Percentiles rank a stretch among this genome's conserved stretches.
phyloP scores from a whole-genome alignment of 2,329 filamentous ascomycete genomes.

The Coniochaeta prunicola region DNA sequence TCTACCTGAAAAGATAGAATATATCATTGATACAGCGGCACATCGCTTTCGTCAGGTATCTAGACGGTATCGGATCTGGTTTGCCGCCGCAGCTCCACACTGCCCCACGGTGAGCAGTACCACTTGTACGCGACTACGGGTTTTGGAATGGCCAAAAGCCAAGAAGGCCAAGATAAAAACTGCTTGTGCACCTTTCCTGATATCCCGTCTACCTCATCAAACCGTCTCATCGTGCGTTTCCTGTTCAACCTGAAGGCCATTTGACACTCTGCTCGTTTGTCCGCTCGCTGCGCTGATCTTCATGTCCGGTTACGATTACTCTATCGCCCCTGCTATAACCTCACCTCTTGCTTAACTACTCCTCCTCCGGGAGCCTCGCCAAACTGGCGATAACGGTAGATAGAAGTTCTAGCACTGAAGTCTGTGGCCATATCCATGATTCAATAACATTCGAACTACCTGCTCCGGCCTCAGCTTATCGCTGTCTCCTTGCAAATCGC shows the following conservation, averaged over 20 bases:
- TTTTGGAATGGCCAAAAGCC: neutral
- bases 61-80: conserved; percentile 13
- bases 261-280: neutral
- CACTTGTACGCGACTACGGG: neutral
- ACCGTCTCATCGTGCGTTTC: neutral
- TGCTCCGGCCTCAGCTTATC: conserved; percentile 15
- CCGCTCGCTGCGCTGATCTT: neutral
- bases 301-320: neutral
- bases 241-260: neutral
- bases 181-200: too few species aligned
- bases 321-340: neutral
- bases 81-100: neutral
- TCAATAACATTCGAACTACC: conserved; percentile 33
- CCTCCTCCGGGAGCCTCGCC: neutral
- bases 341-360: neutral
- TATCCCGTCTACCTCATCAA: neutral
- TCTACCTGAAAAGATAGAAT: neutral
- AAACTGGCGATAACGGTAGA: neutral
- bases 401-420: neutral
- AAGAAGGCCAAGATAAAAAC: neutral
- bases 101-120: neutral
- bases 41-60: neutral
- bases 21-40: conserved; percentile 10
- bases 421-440: conserved; percentile 21
- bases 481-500: conserved; percentile 20